A percentile compares a stretch with the other conserved stretches of the same genome.
Conservation (phyloP, 768 basidiomycete species). For the Trametes cinnabarina region DNA sequence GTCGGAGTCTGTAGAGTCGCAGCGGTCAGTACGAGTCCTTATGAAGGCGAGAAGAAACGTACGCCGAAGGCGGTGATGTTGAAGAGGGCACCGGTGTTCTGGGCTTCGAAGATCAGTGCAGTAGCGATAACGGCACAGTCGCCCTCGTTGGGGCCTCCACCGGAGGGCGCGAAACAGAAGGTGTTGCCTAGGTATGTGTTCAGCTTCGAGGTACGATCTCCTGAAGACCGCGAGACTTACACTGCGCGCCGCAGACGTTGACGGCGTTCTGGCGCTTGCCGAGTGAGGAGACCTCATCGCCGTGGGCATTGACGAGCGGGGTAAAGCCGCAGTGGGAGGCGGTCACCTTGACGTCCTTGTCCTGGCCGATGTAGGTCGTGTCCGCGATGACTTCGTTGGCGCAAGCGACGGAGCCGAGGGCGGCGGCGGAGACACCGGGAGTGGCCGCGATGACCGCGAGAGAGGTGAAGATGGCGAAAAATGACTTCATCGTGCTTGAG, state of each 20-base stretch:
- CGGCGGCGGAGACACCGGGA: neutral
- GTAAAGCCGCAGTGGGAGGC: constrained; percentile 31
- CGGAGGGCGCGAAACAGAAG: constrained; percentile 45
- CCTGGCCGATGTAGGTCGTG: constrained; percentile 39
- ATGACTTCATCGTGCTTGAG: neutral
- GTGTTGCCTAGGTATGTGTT: constrained; percentile 24
- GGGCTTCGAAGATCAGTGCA: constrained; percentile 44
- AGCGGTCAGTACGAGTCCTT: neutral
- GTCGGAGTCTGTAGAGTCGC: constrained; percentile 25
- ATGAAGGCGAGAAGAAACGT: neutral
- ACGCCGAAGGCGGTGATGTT: constrained; percentile 5
- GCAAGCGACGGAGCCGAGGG: constrained; percentile 3
- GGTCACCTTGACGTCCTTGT: constrained; percentile 43
- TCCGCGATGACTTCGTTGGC: neutral
- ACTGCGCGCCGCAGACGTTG: constrained; percentile 43
- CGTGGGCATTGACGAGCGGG: constrained; percentile 2
- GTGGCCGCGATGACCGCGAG: constrained; percentile 1
- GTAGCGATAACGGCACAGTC: constrained; percentile 52
- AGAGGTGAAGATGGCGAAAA: neutral
- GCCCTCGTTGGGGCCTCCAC: constrained; percentile 48
- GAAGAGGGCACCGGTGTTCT: constrained; percentile 39
- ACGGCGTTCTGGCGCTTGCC: constrained; percentile 26
- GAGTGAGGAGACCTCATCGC: constrained; percentile 7
- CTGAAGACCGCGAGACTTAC: too few relatives aligned
- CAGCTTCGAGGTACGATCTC: neutral